These are phyloP conservation scores for Omphalea diandra DNA, from an alignment of 441 rosid genomes.

Conservation along the genomic window DNA sequence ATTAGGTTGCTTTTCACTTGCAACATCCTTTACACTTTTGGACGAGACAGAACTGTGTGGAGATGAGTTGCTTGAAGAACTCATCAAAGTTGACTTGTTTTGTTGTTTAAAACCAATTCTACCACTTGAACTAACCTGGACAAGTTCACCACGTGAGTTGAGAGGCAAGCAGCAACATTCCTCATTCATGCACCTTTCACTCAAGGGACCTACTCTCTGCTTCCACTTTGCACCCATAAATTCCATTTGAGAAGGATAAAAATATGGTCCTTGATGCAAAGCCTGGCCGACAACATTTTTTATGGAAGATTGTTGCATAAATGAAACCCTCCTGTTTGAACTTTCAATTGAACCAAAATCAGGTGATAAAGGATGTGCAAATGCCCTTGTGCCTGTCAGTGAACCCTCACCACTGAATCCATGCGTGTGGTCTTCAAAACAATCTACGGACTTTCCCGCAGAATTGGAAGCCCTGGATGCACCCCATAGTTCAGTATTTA, in stretches of 20 bases:
- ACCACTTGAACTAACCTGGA: conserved; percentile 9
- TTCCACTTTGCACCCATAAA: not conserved
- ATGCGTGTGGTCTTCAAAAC: not conserved
- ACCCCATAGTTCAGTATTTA: not conserved
- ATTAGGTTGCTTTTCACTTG: not conserved
- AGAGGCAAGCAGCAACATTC: conserved; percentile 9
- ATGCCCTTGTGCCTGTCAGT: not conserved
- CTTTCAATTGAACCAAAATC: not conserved
- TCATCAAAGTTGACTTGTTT: not conserved
- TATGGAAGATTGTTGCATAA: conserved; percentile 3
- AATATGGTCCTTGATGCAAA: not conserved
- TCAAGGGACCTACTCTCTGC: not conserved
- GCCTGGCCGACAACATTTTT: not conserved
- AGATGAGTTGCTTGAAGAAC: conserved; percentile 3
- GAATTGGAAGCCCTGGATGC: not conserved
- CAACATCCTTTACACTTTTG: not conserved
- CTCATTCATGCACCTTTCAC: not conserved
- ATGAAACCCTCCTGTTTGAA: not conserved
- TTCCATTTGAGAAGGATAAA: not conserved
- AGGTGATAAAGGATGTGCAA: not conserved
- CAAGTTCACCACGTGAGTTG: conserved; percentile 12
- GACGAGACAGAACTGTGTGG: not conserved
- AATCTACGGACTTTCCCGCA: conserved; percentile 6
- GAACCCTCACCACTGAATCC: not conserved
- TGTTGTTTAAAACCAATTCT: not conserved